Conservation (phyloP, 2,329 filamentous ascomycete species). For the Neophaeococcomyces aloes region DNA sequence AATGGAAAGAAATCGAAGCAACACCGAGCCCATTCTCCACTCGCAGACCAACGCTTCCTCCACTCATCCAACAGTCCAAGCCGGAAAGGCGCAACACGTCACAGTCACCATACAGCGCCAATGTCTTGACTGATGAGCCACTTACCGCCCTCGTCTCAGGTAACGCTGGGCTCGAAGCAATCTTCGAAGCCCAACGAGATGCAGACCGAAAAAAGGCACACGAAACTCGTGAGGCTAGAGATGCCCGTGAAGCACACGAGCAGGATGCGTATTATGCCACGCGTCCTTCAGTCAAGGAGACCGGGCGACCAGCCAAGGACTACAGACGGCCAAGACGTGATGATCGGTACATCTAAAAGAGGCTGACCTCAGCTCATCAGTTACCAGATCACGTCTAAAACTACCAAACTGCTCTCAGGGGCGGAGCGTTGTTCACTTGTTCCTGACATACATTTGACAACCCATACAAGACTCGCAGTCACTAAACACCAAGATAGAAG, state of each 20-base stretch:
- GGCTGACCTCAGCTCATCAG: not conserved
- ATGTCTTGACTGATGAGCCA: not conserved
- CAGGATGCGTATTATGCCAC: not conserved
- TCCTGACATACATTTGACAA: not conserved
- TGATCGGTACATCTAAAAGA: not conserved
- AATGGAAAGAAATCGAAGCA: slow-evolving; percentile 8
- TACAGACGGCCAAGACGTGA: not conserved
- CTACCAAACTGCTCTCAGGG: not conserved
- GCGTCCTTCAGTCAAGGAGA: too few relatives aligned
- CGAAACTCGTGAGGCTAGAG: not conserved
- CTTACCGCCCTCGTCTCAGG: not conserved
- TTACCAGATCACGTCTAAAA: not conserved
- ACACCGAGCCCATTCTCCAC: not conserved
- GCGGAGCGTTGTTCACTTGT: too few relatives aligned
- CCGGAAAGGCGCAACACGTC: not conserved
- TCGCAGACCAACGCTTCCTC: not conserved
- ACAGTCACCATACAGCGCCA: not conserved
- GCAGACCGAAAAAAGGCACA: not conserved
- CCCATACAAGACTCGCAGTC: not conserved
- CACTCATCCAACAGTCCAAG: slow-evolving; percentile 1
- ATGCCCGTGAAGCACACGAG: not conserved
- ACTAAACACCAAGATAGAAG: not conserved
- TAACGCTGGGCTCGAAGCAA: slow-evolving; percentile 2
- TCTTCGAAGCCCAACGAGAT: slow-evolving; percentile 6
- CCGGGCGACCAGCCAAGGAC: not conserved